These are phyloP conservation scores for Pleurotus tuber-regium DNA, from an alignment of 768 basidiomycete species.

Conservation along the genomic window DNA sequence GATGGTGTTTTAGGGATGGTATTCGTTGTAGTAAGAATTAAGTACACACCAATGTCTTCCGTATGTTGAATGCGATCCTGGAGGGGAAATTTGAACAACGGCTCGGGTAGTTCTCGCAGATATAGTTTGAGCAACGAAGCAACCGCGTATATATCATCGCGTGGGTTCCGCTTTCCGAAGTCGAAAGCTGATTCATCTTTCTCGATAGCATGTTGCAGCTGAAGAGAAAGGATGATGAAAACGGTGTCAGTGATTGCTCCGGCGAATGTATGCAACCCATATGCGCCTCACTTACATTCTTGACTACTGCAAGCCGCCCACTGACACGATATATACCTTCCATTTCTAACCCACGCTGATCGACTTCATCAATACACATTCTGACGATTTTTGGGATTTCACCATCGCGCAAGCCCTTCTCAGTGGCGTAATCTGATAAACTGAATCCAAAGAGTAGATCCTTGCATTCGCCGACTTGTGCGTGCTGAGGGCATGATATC, in stretches of 20 bases:
- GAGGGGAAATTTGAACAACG: constrained; percentile 78
- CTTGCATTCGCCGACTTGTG: constrained; percentile 78
- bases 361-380: constrained; percentile 81
- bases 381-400: constrained; percentile 77
- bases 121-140: constrained; percentile 86
- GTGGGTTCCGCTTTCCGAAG: constrained; percentile 46
- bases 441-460: constrained; percentile 90
- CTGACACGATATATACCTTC: constrained; percentile 82
- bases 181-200: constrained; percentile 73
- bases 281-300: constrained; percentile 51
- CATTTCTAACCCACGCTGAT: constrained; percentile 69
- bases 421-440: constrained; percentile 85
- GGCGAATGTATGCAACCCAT: background rate
- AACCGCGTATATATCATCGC: constrained; percentile 81
- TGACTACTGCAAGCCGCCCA: constrained; percentile 81
- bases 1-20: background rate
- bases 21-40: too few relatives aligned
- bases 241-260: background rate
- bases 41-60: constrained; percentile 62
- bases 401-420: constrained; percentile 68
- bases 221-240: constrained; percentile 5
- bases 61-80: constrained; percentile 82
- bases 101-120: constrained; percentile 85
- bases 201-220: constrained; percentile 88
- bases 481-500: constrained; percentile 42